Conservation (phyloP, 306 rosid genomes). For the Pyrus betulifolia region DNA sequence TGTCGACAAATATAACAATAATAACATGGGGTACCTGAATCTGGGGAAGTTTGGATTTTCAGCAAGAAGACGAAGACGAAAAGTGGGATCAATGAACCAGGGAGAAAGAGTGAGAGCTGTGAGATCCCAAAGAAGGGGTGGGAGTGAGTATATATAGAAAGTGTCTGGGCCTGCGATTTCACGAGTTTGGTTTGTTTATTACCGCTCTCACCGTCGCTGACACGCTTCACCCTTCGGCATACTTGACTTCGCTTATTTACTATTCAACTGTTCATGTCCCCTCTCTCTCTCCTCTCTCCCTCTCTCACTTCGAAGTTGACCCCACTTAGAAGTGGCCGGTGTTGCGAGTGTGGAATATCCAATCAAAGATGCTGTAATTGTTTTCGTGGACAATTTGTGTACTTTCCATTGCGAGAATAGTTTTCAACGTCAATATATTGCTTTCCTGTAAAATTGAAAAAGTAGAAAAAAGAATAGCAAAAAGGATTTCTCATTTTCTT, state of each 20-base stretch:
- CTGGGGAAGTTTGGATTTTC: conserved; percentile 11
- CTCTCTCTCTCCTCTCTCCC: not conserved
- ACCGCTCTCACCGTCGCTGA: not conserved
- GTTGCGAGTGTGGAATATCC: not conserved
- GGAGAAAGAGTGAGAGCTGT: not conserved
- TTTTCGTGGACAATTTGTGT: not conserved
- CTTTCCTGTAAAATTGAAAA: not conserved
- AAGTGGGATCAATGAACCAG: not conserved
- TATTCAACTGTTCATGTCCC: not conserved
- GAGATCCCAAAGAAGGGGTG: conserved; percentile 18
- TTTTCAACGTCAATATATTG: not conserved
- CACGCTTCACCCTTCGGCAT: not conserved
- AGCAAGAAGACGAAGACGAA: conserved; percentile 8
- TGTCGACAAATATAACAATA: not conserved
- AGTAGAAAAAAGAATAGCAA: no score
- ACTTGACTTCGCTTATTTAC: not conserved
- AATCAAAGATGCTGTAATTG: not conserved
- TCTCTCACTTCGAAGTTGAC: not conserved
- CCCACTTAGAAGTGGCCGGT: not conserved
- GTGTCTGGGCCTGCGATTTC: not conserved
- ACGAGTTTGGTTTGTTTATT: no score
- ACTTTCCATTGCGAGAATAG: not conserved
- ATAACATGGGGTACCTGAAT: conserved; percentile 35
- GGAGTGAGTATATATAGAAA: conserved; percentile 22
- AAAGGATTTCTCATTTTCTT: no score